Conservation (phyloP, 176 grass and related monocot species). For the Alloteropsis semialata region DNA sequence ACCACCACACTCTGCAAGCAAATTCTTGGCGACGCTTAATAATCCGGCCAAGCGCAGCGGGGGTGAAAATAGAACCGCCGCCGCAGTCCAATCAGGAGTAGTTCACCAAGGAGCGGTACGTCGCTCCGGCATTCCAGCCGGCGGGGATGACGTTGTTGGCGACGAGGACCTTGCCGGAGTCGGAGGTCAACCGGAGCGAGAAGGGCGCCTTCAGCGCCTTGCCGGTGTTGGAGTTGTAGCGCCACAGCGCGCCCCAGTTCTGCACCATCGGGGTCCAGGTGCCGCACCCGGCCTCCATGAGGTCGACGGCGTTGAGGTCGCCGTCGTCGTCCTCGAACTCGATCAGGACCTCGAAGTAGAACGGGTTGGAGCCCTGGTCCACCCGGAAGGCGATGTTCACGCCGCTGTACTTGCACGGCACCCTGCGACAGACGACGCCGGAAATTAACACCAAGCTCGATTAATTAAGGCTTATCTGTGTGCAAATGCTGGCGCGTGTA, state of each 20-base stretch:
- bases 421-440: slow-evolving; percentile 10
- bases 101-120: slow-evolving; percentile 63
- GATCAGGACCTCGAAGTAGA: slow-evolving; percentile 62
- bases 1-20: slow-evolving; percentile 17
- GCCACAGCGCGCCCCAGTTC: slow-evolving; percentile 72
- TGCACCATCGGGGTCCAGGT: slow-evolving; percentile 54
- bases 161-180: slow-evolving; percentile 55
- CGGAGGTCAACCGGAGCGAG: slow-evolving; percentile 67
- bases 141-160: slow-evolving; percentile 58
- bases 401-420: slow-evolving; percentile 73
- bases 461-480: neutral
- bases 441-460: neutral
- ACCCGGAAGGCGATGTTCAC: slow-evolving; percentile 57
- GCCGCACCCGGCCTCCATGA: slow-evolving; percentile 49
- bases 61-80: neutral
- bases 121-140: slow-evolving; percentile 52
- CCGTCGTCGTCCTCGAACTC: slow-evolving; percentile 82
- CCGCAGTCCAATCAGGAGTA: slow-evolving; percentile 26
- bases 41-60: slow-evolving; percentile 15
- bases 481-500: no score
- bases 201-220: slow-evolving; percentile 51
- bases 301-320: slow-evolving; percentile 44
- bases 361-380: slow-evolving; percentile 60
- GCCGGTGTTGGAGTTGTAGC: slow-evolving; percentile 57
- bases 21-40: neutral